Evolutionary conservation across 202 grass and related monocot genomes (phyloP).

Genomic region (Dendrocalamus latiflorus): DNA sequence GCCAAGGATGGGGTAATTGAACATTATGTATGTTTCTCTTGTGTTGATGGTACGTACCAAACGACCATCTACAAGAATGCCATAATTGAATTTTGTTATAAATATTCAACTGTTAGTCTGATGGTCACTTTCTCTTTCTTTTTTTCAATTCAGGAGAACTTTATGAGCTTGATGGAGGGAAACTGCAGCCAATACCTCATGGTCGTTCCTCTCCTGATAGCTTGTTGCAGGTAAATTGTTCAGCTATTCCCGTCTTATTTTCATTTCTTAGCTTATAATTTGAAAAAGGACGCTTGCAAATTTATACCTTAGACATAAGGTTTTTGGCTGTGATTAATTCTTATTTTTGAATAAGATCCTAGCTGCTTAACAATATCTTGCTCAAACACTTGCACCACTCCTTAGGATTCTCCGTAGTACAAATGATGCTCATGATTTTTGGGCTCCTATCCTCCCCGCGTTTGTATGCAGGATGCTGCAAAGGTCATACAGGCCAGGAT

Average conservation of each 20-base stretch:
- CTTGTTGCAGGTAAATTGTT: constrained; percentile 65
- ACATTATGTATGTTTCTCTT: constrained; percentile 88
- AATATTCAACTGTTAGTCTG: not conserved
- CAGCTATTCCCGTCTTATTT: not conserved
- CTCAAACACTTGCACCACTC: not conserved
- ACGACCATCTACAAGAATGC: not conserved
- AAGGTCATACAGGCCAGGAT: constrained; percentile 58
- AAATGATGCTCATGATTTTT: not conserved
- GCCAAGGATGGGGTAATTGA: constrained; percentile 65
- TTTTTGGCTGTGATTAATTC: not conserved
- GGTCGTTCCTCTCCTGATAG: constrained; percentile 53
- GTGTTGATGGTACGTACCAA: constrained; percentile 62
- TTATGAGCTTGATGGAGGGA: constrained; percentile 78
- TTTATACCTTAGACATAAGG: not conserved
- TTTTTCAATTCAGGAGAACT: constrained; percentile 51
- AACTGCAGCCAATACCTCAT: constrained; percentile 43
- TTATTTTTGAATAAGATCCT: not conserved
- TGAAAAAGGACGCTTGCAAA: not conserved
- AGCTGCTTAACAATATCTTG: not conserved
- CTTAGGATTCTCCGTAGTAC: not conserved
- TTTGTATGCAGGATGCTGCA: constrained; percentile 50
- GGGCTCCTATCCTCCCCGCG: not conserved
- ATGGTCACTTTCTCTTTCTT: not conserved
- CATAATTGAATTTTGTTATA: not conserved
- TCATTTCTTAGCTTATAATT: not conserved